A percentile compares a stretch with the other conserved stretches of the same genome.
phyloP scores from a whole-genome alignment of 306 rosid genomes.

The Cucurbita moschata region DNA sequence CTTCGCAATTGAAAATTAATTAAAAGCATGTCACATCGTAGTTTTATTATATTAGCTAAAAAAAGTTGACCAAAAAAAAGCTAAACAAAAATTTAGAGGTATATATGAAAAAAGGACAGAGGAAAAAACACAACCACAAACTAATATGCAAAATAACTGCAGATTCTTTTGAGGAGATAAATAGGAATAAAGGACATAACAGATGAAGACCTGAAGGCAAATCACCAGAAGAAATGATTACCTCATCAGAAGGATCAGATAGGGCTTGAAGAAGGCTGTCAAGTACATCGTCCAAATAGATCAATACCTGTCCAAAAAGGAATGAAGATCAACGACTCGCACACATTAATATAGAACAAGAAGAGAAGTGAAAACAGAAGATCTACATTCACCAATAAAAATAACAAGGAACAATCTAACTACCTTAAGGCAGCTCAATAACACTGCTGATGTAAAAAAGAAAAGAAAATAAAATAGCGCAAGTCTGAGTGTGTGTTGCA shows the following conservation, averaged over 20 bases:
- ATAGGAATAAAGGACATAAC: not conserved
- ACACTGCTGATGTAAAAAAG: not conserved
- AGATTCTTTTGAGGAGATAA: too few relatives aligned
- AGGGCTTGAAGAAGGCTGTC: slow-evolving; percentile 71
- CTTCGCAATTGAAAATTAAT: too few relatives aligned
- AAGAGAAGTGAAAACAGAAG: slow-evolving; percentile 1
- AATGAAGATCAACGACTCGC: not conserved
- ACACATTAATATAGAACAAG: not conserved
- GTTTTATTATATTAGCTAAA: too few relatives aligned
- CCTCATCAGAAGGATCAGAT: slow-evolving; percentile 86
- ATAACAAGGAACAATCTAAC: not conserved
- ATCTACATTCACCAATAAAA: not conserved
- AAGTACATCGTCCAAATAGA: slow-evolving; percentile 58
- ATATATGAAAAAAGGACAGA: too few relatives aligned
- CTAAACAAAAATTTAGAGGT: too few relatives aligned
- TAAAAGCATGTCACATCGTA: too few relatives aligned
- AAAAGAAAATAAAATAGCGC: not conserved
- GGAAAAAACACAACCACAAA: too few relatives aligned
- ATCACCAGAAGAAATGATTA: slow-evolving; percentile 19
- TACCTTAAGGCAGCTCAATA: not conserved
- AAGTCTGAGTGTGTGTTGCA: too few relatives aligned
- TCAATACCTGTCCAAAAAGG: slow-evolving; percentile 48
- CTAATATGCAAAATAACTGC: too few relatives aligned
- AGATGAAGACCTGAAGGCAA: not conserved
- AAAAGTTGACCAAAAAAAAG: too few relatives aligned